Conservation (phyloP, 208 protist species). For the Leishmania major region DNA sequence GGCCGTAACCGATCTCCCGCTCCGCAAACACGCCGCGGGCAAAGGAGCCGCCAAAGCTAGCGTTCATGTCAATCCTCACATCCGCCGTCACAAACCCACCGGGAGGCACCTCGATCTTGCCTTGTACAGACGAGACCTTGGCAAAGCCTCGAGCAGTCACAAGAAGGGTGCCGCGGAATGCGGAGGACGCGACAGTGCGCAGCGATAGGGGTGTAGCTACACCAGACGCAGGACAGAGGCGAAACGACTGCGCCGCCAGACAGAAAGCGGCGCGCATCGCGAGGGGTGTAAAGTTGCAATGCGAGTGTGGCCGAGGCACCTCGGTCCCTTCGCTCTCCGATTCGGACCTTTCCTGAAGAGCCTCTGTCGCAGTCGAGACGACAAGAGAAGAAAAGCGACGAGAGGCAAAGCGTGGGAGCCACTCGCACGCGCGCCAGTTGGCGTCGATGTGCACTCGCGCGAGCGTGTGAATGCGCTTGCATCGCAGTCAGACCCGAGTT, state of each 20-base stretch:
- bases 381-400: not conserved
- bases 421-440: not conserved
- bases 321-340: not conserved
- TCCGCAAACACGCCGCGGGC: slow-evolving; percentile 76
- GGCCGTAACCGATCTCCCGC: slow-evolving; percentile 78
- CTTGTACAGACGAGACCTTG: slow-evolving; percentile 68
- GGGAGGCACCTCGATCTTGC: slow-evolving; percentile 54
- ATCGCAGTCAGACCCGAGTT: not conserved
- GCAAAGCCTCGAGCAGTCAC: slow-evolving; percentile 42
- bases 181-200: not conserved
- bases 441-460: not conserved
- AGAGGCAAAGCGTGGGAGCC: not conserved
- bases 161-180: slow-evolving; percentile 6
- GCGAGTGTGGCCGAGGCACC: not conserved
- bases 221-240: not conserved
- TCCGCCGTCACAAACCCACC: slow-evolving; percentile 83
- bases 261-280: slow-evolving; percentile 1
- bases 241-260: not conserved
- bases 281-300: not conserved
- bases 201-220: not conserved
- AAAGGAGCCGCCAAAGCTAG: slow-evolving; percentile 72
- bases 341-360: not conserved
- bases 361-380: not conserved
- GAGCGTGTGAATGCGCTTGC: not conserved
- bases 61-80: slow-evolving; percentile 77